Evolutionary conservation across 176 grass and related monocot genomes (phyloP).

Genomic region (Juncus inflexus): DNA sequence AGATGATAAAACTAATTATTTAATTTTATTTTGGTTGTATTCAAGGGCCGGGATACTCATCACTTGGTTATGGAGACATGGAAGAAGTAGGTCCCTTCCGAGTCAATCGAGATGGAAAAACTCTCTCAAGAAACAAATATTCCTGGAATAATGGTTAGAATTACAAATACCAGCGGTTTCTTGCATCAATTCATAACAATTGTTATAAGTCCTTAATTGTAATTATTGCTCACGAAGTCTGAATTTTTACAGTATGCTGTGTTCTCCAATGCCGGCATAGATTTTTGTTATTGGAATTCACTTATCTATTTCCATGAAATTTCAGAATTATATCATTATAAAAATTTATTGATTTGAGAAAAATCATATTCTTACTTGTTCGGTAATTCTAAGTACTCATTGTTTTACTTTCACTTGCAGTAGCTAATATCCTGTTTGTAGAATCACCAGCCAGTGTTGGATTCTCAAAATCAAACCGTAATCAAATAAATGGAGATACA

Average conservation of each 20-base stretch:
- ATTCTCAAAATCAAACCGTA: conserved; percentile 33
- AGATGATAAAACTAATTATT: no score
- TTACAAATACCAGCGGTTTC: not conserved
- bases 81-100: conserved; percentile 95
- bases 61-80: conserved; percentile 90
- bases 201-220: not conserved
- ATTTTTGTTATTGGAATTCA: no score
- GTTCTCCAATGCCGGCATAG: no score
- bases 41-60: conserved; percentile 91
- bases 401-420: conserved; percentile 33
- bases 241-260: no score
- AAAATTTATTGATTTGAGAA: no score
- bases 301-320: no score
- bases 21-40: conserved; percentile 12
- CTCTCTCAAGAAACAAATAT: conserved; percentile 67
- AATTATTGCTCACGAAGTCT: not conserved
- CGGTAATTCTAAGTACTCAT: not conserved
- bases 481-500: conserved; percentile 6
- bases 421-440: conserved; percentile 86
- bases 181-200: not conserved
- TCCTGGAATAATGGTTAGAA: conserved; percentile 93
- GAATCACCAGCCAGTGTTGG: conserved; percentile 88
- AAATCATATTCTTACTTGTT: not conserved
- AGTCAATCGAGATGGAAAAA: conserved; percentile 47
- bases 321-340: no score